Base-by-base conservation (phyloP, 441 rosid species). In the Capsella rubella region DNA sequence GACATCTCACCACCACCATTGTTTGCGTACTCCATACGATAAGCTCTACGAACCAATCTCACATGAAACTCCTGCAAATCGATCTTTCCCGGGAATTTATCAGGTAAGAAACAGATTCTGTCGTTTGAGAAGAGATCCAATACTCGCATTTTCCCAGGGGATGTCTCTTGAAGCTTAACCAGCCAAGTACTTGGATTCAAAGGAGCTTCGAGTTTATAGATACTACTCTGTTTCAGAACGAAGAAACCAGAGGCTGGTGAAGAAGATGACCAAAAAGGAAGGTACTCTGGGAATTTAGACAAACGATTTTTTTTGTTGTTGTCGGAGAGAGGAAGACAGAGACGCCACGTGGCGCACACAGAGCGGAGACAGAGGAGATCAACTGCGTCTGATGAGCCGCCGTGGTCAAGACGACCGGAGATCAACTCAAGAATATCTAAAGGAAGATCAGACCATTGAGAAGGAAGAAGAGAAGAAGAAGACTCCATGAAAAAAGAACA, bases 331-430 rank as follows among this genome's bases (percentile, higher is more conserved):
- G 69, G 76, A 64, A 69, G 35, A 56, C 18, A 74, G 16, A 31
- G 52, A 62, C 82, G 72, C 82, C 82, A 79, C 16, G 72, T 40
- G 50, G 75, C 13, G 13, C 80, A 79, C 0, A 78, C 82, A 6
- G 82, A 78, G 27, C 82, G 82, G 65, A 78, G 68, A 49, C 59
- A n/a, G 42, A 68, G 27, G 56, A 78, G 40, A 16, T 69, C 59
- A 57, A 70, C 4, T 6, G 63, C 27, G 62, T 64, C 46, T 54
- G 79, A 75, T 59, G 70, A 52, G n/a, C 34, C 25, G 60, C 40
- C 39, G 31, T 29, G 35, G 32, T 39, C 14, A 16, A 74, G 3
- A 32, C 37, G 57, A 3, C 28, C 10, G 45, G 76, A 64, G 67
- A 79, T 52, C 5, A 39, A 28, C 27, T 57, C 64, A 45, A 79